A percentile compares a stretch with the other conserved stretches of the same genome.
Conservation (phyloP, 768 basidiomycete species). For the Cantharellus cinnabarinus region DNA sequence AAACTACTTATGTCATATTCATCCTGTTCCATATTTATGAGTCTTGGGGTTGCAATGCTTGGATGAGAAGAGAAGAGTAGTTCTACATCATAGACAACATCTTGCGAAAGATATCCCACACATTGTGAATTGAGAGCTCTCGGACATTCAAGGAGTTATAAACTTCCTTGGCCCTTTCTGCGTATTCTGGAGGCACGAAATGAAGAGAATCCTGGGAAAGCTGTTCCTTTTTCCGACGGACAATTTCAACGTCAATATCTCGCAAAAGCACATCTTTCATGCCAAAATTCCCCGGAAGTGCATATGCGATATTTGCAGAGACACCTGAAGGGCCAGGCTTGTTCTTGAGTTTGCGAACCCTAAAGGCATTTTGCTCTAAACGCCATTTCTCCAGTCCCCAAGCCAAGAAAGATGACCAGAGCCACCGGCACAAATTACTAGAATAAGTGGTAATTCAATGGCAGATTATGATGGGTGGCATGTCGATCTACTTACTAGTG, state of each 20-base stretch:
- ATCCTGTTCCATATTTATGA: background rate
- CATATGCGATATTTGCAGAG: slow-evolving; percentile 18
- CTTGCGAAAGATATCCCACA: background rate
- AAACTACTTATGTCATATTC: background rate
- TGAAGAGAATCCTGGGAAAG: slow-evolving; percentile 11
- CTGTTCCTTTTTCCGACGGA: slow-evolving; percentile 15
- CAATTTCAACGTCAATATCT: slow-evolving; percentile 10
- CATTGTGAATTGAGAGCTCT: background rate
- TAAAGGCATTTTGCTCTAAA: slow-evolving; percentile 12
- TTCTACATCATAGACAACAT: background rate
- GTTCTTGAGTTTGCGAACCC: slow-evolving; percentile 15
- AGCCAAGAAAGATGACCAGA: slow-evolving; percentile 16
- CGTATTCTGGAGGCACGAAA: slow-evolving; percentile 12
- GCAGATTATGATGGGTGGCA: background rate
- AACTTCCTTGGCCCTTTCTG: background rate
- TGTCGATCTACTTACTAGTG: slow-evolving; percentile 15
- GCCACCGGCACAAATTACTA: slow-evolving; percentile 16
- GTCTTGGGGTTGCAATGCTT: background rate
- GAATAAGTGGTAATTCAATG: background rate
- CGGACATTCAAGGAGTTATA: background rate
- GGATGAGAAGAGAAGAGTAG: background rate
- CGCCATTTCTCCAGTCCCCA: slow-evolving; percentile 12
- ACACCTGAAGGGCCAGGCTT: slow-evolving; percentile 20
- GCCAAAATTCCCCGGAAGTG: slow-evolving; percentile 13
- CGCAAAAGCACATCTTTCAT: slow-evolving; percentile 15